Evolutionary conservation across 2,329 filamentous ascomycete genomes (phyloP).

Genomic region (Clarireedia homoeocarpa): DNA sequence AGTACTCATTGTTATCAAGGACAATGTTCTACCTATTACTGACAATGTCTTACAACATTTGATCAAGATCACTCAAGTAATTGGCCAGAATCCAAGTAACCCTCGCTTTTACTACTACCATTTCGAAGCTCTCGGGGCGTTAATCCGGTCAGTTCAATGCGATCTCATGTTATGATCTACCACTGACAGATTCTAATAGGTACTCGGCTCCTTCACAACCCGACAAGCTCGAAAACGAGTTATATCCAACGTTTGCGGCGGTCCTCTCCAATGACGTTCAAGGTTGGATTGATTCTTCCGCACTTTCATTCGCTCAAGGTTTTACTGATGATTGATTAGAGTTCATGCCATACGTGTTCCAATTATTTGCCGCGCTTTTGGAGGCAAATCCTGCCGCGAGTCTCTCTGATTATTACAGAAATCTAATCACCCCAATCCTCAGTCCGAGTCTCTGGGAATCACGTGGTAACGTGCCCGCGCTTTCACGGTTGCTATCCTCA

Average conservation of each 20-base stretch:
- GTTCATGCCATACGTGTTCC: constrained; percentile 94
- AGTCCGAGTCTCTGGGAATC: constrained; percentile 83
- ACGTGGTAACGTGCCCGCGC: constrained; percentile 84
- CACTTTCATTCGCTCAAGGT: not conserved
- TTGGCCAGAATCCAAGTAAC: constrained; percentile 92
- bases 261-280: constrained; percentile 78
- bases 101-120: constrained; percentile 98
- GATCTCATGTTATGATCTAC: not conserved
- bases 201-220: constrained; percentile 63
- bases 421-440: constrained; percentile 70
- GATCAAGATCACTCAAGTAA: constrained; percentile 82
- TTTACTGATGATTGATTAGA: constrained; percentile 45
- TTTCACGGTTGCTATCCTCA: constrained; percentile 75
- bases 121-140: constrained; percentile 86
- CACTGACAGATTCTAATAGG: constrained; percentile 20
- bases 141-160: constrained; percentile 45
- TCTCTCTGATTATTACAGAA: constrained; percentile 73
- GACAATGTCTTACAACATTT: constrained; percentile 78
- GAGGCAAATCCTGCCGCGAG: constrained; percentile 76
- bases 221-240: constrained; percentile 65
- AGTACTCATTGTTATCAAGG: constrained; percentile 87
- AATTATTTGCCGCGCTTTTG: constrained; percentile 83
- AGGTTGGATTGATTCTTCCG: constrained; percentile 38
- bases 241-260: constrained; percentile 77
- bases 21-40: constrained; percentile 64